These are phyloP conservation scores for Verticillium dahliae DNA, from an alignment of 2,329 filamentous ascomycete species.

Conservation along the genomic window DNA sequence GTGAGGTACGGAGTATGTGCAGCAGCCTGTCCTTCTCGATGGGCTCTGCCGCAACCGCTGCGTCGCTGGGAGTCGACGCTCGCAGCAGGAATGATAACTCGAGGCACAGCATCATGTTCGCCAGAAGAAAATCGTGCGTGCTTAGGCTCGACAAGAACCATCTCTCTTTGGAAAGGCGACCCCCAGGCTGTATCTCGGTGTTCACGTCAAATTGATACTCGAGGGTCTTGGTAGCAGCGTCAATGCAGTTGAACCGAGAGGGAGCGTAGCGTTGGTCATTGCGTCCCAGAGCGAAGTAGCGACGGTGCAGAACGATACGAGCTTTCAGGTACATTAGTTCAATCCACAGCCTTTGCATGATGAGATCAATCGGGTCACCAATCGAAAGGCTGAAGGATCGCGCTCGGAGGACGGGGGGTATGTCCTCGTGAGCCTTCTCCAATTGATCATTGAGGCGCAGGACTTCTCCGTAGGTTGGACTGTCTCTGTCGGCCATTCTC, in stretches of 20 bases:
- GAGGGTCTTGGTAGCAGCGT: conserved; percentile 35
- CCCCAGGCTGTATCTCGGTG: conserved; percentile 29
- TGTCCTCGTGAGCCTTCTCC: conserved; percentile 19
- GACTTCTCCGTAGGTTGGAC: conserved; percentile 28
- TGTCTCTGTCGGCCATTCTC: conserved; percentile 4
- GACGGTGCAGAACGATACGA: conserved; percentile 33
- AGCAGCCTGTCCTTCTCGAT: conserved; percentile 17
- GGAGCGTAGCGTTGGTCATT: conserved; percentile 26
- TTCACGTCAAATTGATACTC: conserved; percentile 34
- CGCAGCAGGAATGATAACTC: conserved; percentile 17
- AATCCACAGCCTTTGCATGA: conserved; percentile 29
- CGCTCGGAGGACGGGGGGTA: background rate
- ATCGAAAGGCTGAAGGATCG: conserved; percentile 14
- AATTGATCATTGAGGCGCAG: conserved; percentile 26
- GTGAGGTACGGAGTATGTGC: conserved; percentile 17
- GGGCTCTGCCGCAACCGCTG: conserved; percentile 5
- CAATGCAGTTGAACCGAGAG: conserved; percentile 34
- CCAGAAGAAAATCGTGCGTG: conserved; percentile 38
- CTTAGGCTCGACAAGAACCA: conserved; percentile 36
- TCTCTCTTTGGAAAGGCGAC: conserved; percentile 28
- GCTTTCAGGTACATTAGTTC: conserved; percentile 31
- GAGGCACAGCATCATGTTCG: conserved; percentile 37
- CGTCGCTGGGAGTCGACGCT: conserved; percentile 2
- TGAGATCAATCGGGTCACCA: conserved; percentile 26
- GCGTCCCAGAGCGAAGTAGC: conserved; percentile 21